A percentile compares a stretch with the other conserved stretches of the same genome.
Conservation (phyloP, 73 alveolate species). For the Uronychia binucleata region DNA sequence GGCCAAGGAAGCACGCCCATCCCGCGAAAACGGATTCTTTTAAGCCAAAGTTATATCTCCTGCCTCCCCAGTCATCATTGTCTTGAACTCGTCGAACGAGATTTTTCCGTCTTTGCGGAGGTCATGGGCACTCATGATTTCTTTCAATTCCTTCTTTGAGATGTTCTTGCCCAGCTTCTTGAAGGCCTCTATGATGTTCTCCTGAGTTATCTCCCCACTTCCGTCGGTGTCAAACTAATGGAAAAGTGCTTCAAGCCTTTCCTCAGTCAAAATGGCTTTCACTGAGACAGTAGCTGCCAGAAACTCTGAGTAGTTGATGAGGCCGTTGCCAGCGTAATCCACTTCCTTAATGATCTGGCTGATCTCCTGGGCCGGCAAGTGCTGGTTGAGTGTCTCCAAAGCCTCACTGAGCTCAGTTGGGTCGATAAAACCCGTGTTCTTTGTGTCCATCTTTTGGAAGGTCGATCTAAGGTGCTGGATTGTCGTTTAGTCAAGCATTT, state of each 20-base stretch:
- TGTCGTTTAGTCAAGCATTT: constrained; percentile 62
- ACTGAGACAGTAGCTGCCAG: constrained; percentile 53
- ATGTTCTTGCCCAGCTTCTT: constrained; percentile 13
- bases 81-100: constrained; percentile 38
- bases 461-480: constrained; percentile 67
- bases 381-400: background rate
- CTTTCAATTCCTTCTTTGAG: constrained; percentile 43
- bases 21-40: no score
- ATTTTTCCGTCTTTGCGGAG: constrained; percentile 17
- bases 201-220: constrained; percentile 13
- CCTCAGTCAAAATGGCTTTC: constrained; percentile 5
- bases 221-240: constrained; percentile 40
- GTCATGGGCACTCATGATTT: constrained; percentile 47
- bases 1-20: no score
- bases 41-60: no score
- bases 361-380: constrained; percentile 70
- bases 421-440: constrained; percentile 90
- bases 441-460: constrained; percentile 81
- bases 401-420: constrained; percentile 82
- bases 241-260: constrained; percentile 24
- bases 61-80: constrained; percentile 19
- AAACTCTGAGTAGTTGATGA: constrained; percentile 61
- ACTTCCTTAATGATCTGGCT: constrained; percentile 56
- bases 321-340: constrained; percentile 50
- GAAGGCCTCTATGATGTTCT: constrained; percentile 32